Evolutionary conservation across 805 yeast genomes (phyloP), one percentile per base, ranked within the genome.

Genomic region (Myxozyma mucilagina): DNA sequence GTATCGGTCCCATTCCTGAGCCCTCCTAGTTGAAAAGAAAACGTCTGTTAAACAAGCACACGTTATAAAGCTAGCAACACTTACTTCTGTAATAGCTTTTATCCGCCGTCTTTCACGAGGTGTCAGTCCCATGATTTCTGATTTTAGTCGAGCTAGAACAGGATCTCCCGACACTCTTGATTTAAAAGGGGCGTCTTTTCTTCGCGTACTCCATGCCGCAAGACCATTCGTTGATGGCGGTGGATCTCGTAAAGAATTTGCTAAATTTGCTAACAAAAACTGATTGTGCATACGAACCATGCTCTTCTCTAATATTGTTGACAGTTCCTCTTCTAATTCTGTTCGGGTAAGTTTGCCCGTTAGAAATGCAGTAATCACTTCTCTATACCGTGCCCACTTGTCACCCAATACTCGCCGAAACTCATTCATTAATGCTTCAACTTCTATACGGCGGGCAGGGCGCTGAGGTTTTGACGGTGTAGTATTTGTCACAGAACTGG

Each of bases 351-450:
- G 77, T 71, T 86, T 87, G 1, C 69, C 70, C 32, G 65, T 73
- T 42, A 93, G 77, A 68, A 91, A 93, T 55, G 82, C 76, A 53
- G 93, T 85, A 29, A 94, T 80, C 4, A 89, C 80, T 58, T 86
- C 87, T 64, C 96, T 92, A 73, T 93, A 93, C 60, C 81, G 82
- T 64, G 87, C 93, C 99, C 99, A 93, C 51, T 84, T 82, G 48
- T 80, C 78, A 1, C 97, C 97, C 60, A 93, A 74, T 61, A 81
- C 79, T 56, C 80, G 80, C 65, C 89, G 92, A 64, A 94, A 84
- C 57, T 87, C 90, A 41, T 82, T 79, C 70, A 92, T 89, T 60
- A 91, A 78, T 0, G 74, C 69, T 57, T 85, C 87, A n/a, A 87
- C 79, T 53, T 87, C 88, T 20, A 86, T 75, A 65, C 90, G 75